Conservation (phyloP, 2,329 filamentous ascomycete species). For the Trichophyton verrucosum region DNA sequence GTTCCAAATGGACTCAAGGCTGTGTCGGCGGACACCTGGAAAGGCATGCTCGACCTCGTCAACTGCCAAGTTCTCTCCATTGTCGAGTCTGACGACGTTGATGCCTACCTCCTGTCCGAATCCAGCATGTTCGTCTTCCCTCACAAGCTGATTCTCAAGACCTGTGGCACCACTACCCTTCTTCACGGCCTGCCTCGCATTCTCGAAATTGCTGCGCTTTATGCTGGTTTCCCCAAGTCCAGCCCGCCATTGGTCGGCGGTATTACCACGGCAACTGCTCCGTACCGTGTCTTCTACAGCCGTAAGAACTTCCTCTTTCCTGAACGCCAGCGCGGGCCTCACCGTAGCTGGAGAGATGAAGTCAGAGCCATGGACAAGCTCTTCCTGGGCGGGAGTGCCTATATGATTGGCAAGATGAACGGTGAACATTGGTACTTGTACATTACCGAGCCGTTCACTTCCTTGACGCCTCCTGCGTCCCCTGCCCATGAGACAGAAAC, state of each 20-base stretch:
- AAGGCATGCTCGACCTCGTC: constrained; percentile 92
- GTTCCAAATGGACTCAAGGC: constrained; percentile 71
- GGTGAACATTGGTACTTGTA: constrained; percentile 99
- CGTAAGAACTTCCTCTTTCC: constrained; percentile 97
- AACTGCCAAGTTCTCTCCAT: constrained; percentile 97
- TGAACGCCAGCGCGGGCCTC: constrained; percentile 82
- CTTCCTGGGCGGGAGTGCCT: constrained; percentile 85
- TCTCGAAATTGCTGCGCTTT: constrained; percentile 75
- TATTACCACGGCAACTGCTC: constrained; percentile 64
- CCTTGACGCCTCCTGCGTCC: constrained; percentile 69
- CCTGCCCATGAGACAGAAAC: constrained; percentile 49
- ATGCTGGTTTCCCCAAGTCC: constrained; percentile 79
- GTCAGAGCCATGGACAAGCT: constrained; percentile 84
- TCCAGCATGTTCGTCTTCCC: constrained; percentile 99
- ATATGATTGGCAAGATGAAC: constrained; percentile 99
- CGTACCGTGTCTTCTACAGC: constrained; percentile 95
- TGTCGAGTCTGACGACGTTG: constrained; percentile 82
- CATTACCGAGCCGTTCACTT: constrained; percentile 72
- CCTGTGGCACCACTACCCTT: constrained; percentile 90
- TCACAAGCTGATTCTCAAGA: constrained; percentile 99
- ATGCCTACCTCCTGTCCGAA: constrained; percentile 93
- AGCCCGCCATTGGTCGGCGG: constrained; percentile 55
- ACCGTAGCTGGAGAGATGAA: constrained; percentile 95
- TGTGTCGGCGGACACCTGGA: constrained; percentile 75
- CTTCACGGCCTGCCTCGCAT: constrained; percentile 80